Base-by-base conservation (phyloP, 306 rosid genomes). In the Adenanthera pavonina region DNA sequence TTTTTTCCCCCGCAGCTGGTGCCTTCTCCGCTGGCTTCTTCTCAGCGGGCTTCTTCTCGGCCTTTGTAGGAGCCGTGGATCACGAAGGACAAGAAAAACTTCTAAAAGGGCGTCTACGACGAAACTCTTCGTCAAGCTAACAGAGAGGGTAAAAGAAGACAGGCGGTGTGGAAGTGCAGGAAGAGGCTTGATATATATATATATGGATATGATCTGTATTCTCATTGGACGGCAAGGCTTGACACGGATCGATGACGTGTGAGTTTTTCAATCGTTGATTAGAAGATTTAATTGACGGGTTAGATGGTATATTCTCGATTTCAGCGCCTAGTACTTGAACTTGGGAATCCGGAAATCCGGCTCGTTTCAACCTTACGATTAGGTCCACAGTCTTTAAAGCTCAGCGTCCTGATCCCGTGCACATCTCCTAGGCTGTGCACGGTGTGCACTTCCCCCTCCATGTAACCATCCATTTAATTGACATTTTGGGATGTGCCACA, bases 21-120 rank as follows among this genome's bases (percentile, higher is more conserved):
- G 91, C 19, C 20, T 90, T 92, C 90, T 92, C 87, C 14, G 75
- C 87, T 0, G 89, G 90, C 12, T 88, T 90, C 87, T 90, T 88
- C 90, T 88, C 90, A 0, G 89, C 92, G 0, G 92, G 96, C 74
- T 85, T 89, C 89, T 93, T 93, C 85, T 93, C 97, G 0, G 84
- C 96, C 87, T 89, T 91, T 14, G 90, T 79, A 0, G 93, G 97
- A 11, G 97, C 94, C 97, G 91, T 93, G 7, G 78, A 13, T 34
- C 6, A n/a, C 9, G 11, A n/a, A 11, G 69, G 3, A 0, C 12
- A 0, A 0, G 13, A 8, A 17, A 46, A 12, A 15, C n/a, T 51
- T 48, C 54, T 13, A 10, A 0, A 4, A 12, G 17, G n/a, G 30
- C 13, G 70, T 2, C 47, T 14, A 1, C 2, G 14, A 0, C 6